Base-by-base conservation (phyloP, 768 basidiomycete species). In the Lactarius hatsudake region DNA sequence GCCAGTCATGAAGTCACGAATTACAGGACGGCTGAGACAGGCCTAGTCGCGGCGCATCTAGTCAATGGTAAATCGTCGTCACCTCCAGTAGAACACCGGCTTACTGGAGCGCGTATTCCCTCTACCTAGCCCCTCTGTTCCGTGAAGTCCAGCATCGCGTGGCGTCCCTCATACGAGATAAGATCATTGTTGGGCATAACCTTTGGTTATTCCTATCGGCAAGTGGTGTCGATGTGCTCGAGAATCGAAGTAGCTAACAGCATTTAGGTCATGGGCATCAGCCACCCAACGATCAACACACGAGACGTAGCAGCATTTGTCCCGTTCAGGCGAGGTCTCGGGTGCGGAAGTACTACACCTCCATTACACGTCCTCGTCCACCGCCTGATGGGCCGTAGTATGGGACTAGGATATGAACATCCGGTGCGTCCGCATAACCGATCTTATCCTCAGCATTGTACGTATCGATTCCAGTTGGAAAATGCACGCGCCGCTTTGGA, bases 161-260 rank as follows among this genome's bases (percentile, higher is more conserved):
- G 10, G 77, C 79, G 15, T 71, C 72, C n/a, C 69, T 82, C 54
- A 78, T 86, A 59, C 74, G 72, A 20, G 76, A 78, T 65, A 85
- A 83, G 70, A 80, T 86, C 20, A 73, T 86, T 32, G 78, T 86
- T n/a, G 85, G 86, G n/a, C 81, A 86, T 71, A 75, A 78, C 38
- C 73, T 86, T 23, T 86, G 84, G 84, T 76, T 79, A 51, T 81
- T 83, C 69, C 74, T 86, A 66, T 84, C 84, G 58, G 85, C 83
- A 70, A 59, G 79, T 75, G 18, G 43, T 30, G 2, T 53, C 51
- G 26, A 6, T 45, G 43, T 45, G 63, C 15, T 65, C 70, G 36
- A 59, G 34, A 36, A 34, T 60, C 62, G 30, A 26, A 34, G 23
- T 43, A 17, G 20, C 61, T 62, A 51, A 66, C 23, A 28, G 23